Conservation (phyloP, 2,329 filamentous ascomycete species). For the Neopestalotiopsis sp. region DNA sequence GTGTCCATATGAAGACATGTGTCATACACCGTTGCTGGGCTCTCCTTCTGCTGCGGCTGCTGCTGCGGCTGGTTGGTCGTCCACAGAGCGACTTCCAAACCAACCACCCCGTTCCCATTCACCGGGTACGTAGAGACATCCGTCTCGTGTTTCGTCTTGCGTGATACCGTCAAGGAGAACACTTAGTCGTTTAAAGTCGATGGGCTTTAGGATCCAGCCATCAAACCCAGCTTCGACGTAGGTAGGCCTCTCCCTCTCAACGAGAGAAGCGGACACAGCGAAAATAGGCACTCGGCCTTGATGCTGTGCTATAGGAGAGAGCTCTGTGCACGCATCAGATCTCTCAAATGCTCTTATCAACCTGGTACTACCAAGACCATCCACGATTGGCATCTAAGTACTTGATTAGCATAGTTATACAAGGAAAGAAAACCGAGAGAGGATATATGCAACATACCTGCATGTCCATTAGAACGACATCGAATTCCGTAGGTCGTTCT, state of each 20-base stretch:
- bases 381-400: slow-evolving; percentile 85
- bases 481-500: slow-evolving; percentile 67
- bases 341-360: slow-evolving; percentile 80
- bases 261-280: slow-evolving; percentile 82
- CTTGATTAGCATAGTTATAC: neutral
- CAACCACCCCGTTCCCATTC: slow-evolving; percentile 88
- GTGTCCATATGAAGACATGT: neutral
- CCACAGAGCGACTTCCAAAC: slow-evolving; percentile 55
- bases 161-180: slow-evolving; percentile 73
- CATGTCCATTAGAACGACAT: slow-evolving; percentile 91
- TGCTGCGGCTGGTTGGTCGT: slow-evolving; percentile 6
- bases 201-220: slow-evolving; percentile 89
- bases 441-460: slow-evolving; percentile 63
- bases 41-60: neutral
- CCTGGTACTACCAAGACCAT: slow-evolving; percentile 81
- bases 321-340: slow-evolving; percentile 47
- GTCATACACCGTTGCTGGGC: neutral
- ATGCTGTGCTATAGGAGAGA: slow-evolving; percentile 63
- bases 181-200: slow-evolving; percentile 78
- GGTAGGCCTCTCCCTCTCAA: slow-evolving; percentile 70
- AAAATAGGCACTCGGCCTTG: slow-evolving; percentile 81
- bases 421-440: neutral
- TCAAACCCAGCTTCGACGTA: slow-evolving; percentile 86
- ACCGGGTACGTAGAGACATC: slow-evolving; percentile 73
- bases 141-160: slow-evolving; percentile 60